Conservation (phyloP, 805 yeast genomes). For the Myxozyma geophila region DNA sequence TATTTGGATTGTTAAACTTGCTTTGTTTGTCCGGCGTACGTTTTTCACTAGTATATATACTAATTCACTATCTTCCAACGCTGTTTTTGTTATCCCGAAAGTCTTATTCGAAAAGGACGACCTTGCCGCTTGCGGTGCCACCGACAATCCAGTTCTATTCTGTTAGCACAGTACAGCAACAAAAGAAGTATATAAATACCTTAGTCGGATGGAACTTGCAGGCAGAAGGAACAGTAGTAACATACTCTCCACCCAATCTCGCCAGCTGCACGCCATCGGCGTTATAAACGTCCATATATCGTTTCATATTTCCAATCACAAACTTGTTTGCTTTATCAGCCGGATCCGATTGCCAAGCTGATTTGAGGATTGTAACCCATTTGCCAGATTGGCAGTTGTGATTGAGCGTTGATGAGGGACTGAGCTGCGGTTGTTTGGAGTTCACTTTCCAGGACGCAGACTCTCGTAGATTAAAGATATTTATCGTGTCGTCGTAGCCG, state of each 20-base stretch:
- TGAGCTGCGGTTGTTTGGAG: constrained; percentile 46
- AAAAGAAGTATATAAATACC: constrained; percentile 15
- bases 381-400: constrained; percentile 95
- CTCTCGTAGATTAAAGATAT: constrained; percentile 61
- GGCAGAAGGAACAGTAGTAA: constrained; percentile 95
- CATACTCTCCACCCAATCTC: constrained; percentile 61
- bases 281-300: constrained; percentile 80
- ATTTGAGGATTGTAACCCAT: constrained; percentile 91
- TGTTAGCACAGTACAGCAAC: not conserved
- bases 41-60: not conserved
- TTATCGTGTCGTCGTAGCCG: constrained; percentile 87
- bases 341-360: constrained; percentile 82
- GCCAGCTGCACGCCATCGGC: constrained; percentile 78
- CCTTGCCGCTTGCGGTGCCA: constrained; percentile 92
- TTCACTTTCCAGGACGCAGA: constrained; percentile 32
- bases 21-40: not conserved
- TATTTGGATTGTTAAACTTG: not conserved
- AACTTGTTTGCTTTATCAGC: constrained; percentile 76
- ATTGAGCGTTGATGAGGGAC: constrained; percentile 66
- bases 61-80: not conserved
- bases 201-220: constrained; percentile 78
- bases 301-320: constrained; percentile 90
- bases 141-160: constrained; percentile 81
- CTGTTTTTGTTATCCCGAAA: not conserved
- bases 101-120: constrained; percentile 39